Percentiles rank a stretch among this genome's conserved stretches.
Evolutionary conservation across 1,284 basidiomycete genomes (phyloP).

Genomic region (Macrocystidia cucumis): DNA sequence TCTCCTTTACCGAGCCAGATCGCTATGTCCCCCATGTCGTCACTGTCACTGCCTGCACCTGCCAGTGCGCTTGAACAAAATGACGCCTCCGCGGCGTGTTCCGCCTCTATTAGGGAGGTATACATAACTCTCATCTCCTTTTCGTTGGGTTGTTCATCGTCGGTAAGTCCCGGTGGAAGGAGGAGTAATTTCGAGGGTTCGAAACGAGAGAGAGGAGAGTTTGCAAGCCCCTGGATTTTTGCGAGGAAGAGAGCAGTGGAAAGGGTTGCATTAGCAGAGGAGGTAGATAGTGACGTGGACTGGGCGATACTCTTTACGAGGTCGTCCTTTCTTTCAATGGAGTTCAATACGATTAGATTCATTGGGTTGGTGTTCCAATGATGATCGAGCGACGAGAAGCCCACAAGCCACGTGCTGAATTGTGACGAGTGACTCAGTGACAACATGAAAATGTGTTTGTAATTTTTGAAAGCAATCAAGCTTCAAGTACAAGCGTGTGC

Average conservation of each 20-base stretch:
- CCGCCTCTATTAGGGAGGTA: constrained; percentile 21
- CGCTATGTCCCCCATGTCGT: constrained; percentile 45
- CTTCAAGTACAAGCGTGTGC: no score
- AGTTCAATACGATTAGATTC: no score
- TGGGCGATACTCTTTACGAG: constrained; percentile 7
- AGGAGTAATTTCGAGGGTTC: constrained; percentile 12
- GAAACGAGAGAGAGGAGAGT: constrained; percentile 10
- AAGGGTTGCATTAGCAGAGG: constrained; percentile 9
- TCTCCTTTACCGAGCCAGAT: constrained; percentile 39
- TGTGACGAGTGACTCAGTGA: no score
- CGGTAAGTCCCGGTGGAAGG: constrained; percentile 9
- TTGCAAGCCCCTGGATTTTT: constrained; percentile 10
- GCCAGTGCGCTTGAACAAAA: constrained; percentile 44
- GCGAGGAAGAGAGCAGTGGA: constrained; percentile 12
- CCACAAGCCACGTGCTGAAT: no score
- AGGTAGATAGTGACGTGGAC: constrained; percentile 6
- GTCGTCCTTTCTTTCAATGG: constrained; percentile 6
- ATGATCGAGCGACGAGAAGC: no score
- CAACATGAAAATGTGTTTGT: no score
- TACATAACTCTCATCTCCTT: no score
- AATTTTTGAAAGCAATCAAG: no score
- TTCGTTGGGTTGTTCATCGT: constrained; percentile 7
- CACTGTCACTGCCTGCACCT: constrained; percentile 43
- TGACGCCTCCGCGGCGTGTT: constrained; percentile 27
- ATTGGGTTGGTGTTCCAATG: no score